Evolutionary conservation across 805 yeast species (phyloP), one percentile per base, ranked within the genome.

Genomic region (Komagataella pseudopastoris): DNA sequence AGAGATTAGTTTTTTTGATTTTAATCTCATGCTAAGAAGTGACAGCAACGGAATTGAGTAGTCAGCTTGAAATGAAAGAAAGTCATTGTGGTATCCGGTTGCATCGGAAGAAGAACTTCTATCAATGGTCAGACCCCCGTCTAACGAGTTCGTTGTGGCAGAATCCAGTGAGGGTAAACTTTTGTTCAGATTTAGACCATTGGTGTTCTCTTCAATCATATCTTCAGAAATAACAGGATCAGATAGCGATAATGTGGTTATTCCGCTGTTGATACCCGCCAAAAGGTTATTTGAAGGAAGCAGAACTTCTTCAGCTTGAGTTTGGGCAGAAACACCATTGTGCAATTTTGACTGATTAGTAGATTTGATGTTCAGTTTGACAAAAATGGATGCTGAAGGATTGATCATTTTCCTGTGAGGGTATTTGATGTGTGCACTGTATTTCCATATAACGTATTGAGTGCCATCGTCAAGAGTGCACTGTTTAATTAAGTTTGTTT

Each of bases 361-460:
- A 46, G 23, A 16, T 18, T 46, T 46, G 36, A 46, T 23, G 48
- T 46, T 23, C 39, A 46, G 39, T 10, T 22, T 46, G 16, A 48
- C 50, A 30, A 23, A 17, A 22, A 49, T 45, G 8, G n/a, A 24
- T 24, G 46, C 24, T 23, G 50, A 48, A 16, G 56, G 56, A 18
- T 47, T 46, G 12, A 39, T 16, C 6, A 54, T 48, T 23, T 48
- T 51, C 46, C 48, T 47, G n/a, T 43, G 49, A 10, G 56, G 56
- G 47, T 51, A 51, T 3, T 36, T 47, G 22, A 51, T 23, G 1
- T 53, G 44, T 18, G 51, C 46, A 4, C 48, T 44, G 30, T 51
- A 51, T 22, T 46, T 49, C 56, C 56, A 54, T 3, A 53, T 50
- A 7, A 48, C 22, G 10, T 23, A 30, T 8, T n/a, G 22, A 1